These are phyloP conservation scores for Pelargonium fulgidum DNA, from an alignment of 441 rosid species.

Conservation along the genomic window DNA sequence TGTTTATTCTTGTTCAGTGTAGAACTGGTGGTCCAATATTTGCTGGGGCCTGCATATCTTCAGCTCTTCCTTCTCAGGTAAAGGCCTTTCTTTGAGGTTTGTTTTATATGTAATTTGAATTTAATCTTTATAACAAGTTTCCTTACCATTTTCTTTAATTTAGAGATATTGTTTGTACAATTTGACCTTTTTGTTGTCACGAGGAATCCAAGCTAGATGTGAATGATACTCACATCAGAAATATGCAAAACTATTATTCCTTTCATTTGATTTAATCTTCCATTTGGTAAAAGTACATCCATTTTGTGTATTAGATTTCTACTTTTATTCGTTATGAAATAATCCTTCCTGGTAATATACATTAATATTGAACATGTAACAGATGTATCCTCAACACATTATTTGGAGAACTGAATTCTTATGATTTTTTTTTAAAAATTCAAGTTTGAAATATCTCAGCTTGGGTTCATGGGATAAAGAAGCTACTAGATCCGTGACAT, in stretches of 20 bases:
- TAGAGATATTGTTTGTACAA: too few species aligned
- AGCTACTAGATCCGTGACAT: neutral
- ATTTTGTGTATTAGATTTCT: neutral
- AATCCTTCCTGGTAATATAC: too few species aligned
- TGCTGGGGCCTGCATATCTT: slow-evolving; percentile 71
- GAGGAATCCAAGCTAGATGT: neutral
- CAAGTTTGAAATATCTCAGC: neutral
- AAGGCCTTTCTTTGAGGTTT: slow-evolving; percentile 10
- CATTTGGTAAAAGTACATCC: neutral
- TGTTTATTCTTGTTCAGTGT: slow-evolving; percentile 35
- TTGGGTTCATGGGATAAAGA: neutral
- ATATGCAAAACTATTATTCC: neutral
- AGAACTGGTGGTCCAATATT: slow-evolving; percentile 81
- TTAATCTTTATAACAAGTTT: neutral
- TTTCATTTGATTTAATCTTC: too few species aligned
- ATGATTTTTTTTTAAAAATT: too few species aligned
- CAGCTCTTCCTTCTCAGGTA: slow-evolving; percentile 75
- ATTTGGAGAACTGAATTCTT: neutral
- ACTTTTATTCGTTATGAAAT: too few species aligned
- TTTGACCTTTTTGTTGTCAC: neutral
- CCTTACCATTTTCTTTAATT: neutral
- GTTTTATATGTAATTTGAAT: neutral
- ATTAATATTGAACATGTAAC: too few species aligned
- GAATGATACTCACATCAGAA: neutral
- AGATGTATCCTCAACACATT: neutral